Conservation (phyloP, 2,329 filamentous ascomycete genomes). For the Colletotrichum horii region DNA sequence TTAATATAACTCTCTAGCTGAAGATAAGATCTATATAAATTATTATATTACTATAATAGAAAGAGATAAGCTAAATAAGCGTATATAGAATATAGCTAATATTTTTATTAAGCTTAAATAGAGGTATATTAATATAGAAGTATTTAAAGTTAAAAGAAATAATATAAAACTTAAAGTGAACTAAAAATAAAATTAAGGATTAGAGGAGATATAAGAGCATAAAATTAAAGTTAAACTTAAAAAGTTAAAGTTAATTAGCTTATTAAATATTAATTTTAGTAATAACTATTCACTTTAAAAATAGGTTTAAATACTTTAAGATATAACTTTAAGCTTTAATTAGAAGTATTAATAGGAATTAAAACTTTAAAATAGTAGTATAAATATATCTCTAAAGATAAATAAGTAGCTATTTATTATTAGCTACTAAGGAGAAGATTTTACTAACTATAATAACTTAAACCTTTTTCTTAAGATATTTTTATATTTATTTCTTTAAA, state of each 20-base stretch:
- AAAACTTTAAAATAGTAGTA: background rate
- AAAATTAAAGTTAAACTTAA: background rate
- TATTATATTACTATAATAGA: background rate
- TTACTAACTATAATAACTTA: background rate
- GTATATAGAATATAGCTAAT: background rate
- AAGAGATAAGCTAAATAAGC: background rate
- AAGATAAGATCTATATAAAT: background rate
- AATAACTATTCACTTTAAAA: background rate
- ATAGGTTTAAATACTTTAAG: background rate
- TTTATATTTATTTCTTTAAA: background rate
- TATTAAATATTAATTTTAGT: background rate
- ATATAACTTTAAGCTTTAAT: background rate
- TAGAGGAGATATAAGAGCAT: background rate
- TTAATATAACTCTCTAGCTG: background rate
- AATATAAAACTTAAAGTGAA: background rate
- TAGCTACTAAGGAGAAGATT: background rate
- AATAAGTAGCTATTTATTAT: background rate
- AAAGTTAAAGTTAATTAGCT: background rate
- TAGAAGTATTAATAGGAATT: accelerated
- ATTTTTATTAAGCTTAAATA: background rate
- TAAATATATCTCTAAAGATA: background rate
- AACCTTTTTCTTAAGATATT: background rate
- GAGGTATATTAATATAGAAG: background rate
- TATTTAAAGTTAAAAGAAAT: background rate
- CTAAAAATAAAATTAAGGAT: background rate